phyloP scores from a whole-genome alignment of 768 basidiomycete species.

The Boletus rubroflammeus region DNA sequence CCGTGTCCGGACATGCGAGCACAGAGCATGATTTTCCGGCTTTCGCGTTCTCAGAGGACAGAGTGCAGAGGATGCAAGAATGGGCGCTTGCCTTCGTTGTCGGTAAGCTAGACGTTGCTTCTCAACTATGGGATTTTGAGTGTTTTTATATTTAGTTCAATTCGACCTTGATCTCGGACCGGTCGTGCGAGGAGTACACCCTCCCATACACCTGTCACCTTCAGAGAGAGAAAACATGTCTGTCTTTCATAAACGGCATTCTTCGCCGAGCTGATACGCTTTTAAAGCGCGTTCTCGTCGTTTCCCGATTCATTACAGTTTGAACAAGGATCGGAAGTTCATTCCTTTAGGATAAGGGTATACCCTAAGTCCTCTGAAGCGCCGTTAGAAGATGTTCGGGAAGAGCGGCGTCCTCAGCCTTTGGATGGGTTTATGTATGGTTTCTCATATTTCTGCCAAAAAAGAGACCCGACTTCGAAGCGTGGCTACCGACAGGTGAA shows the following conservation, averaged over 20 bases:
- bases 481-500: slow-evolving; percentile 78
- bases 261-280: slow-evolving; percentile 4
- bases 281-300: slow-evolving; percentile 77
- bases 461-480: slow-evolving; percentile 58
- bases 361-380: slow-evolving; percentile 27
- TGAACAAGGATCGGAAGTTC: slow-evolving; percentile 76
- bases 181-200: slow-evolving; percentile 66
- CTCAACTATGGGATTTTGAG: background rate
- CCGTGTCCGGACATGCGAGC: slow-evolving; percentile 26
- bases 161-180: slow-evolving; percentile 90
- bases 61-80: slow-evolving; percentile 47
- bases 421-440: slow-evolving; percentile 74
- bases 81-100: slow-evolving; percentile 70
- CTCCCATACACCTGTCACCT: slow-evolving; percentile 58
- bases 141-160: slow-evolving; percentile 49
- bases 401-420: slow-evolving; percentile 35
- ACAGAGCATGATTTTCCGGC: slow-evolving; percentile 39
- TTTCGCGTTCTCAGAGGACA: slow-evolving; percentile 47
- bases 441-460: slow-evolving; percentile 73
- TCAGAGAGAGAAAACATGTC: slow-evolving; percentile 83
- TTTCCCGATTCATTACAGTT: slow-evolving; percentile 89
- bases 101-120: slow-evolving; percentile 41
- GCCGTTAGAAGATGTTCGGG: slow-evolving; percentile 11
- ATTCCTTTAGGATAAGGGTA: slow-evolving; percentile 82
- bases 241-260: background rate